A percentile compares a stretch with the other conserved stretches of the same genome.
phyloP scores from a whole-genome alignment of 1,139 yeast genomes.

The Saccharomyces hybrid region DNA sequence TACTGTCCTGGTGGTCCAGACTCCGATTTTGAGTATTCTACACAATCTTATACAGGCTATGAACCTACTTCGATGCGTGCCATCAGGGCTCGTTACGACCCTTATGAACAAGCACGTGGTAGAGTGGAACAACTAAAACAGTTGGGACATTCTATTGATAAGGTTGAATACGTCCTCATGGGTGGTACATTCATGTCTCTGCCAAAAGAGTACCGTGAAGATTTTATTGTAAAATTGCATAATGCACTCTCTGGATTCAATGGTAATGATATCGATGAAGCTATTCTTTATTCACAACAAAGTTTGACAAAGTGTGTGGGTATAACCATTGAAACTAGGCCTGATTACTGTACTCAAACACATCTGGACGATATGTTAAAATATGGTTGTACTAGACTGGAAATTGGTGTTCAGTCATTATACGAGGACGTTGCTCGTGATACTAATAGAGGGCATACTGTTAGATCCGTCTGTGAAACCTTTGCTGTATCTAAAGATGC shows the following conservation, averaged over 20 bases:
- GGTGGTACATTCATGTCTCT: constrained; percentile 98
- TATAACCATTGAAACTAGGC: constrained; percentile 95
- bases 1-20: constrained; percentile 99
- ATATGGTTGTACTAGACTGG: constrained; percentile 95
- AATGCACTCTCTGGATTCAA: constrained; percentile 93
- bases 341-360: constrained; percentile 95
- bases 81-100: constrained; percentile 93
- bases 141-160: constrained; percentile 92
- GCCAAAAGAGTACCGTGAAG: constrained; percentile 82
- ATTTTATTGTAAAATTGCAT: constrained; percentile 80
- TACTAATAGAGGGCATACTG: constrained; percentile 97
- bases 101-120: constrained; percentile 97
- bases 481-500: constrained; percentile 95
- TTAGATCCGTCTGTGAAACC: constrained; percentile 90
- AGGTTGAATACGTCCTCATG: constrained; percentile 96
- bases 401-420: constrained; percentile 94
- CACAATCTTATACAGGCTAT: constrained; percentile 97
- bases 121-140: constrained; percentile 92
- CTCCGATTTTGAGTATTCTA: constrained; percentile 93
- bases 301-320: constrained; percentile 97
- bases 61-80: constrained; percentile 99
- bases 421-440: constrained; percentile 98
- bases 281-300: constrained; percentile 85
- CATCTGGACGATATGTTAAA: constrained; percentile 92
- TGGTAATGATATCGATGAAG: constrained; percentile 83